Conservation (phyloP, 208 protist species). For the Borovskyia barvae region DNA sequence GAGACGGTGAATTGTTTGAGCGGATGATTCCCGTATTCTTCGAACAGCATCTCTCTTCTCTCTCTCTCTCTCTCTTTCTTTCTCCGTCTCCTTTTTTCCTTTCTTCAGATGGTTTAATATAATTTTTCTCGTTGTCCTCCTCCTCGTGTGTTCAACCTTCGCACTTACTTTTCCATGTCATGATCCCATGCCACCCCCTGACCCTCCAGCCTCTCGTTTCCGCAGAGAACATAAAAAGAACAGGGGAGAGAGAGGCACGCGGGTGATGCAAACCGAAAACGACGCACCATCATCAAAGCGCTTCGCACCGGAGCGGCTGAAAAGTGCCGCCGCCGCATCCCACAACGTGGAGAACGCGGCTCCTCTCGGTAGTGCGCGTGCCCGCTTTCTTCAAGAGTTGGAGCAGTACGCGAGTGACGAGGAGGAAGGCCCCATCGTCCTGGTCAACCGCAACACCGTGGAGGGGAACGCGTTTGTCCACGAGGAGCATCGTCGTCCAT, state of each 20-base stretch:
- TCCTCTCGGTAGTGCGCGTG: slow-evolving; percentile 12
- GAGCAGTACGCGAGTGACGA: slow-evolving; percentile 41
- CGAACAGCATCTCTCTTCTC: not conserved
- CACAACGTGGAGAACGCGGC: slow-evolving; percentile 4
- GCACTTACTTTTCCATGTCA: not conserved
- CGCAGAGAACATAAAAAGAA: not conserved
- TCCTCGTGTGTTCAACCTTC: too few species aligned
- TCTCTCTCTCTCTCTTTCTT: not conserved
- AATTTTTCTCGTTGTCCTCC: too few species aligned
- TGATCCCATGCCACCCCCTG: not conserved
- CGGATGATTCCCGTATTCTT: too few species aligned
- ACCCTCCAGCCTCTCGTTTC: not conserved
- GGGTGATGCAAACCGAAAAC: too few species aligned
- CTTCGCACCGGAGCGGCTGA: slow-evolving; percentile 3
- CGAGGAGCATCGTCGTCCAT: not conserved
- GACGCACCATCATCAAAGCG: slow-evolving; percentile 14
- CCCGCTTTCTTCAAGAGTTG: slow-evolving; percentile 30
- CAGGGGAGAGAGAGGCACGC: too few species aligned
- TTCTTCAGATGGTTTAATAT: too few species aligned
- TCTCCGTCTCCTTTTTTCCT: too few species aligned
- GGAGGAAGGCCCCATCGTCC: slow-evolving; percentile 17
- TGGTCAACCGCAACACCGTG: too few species aligned
- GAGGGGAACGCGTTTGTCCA: too few species aligned
- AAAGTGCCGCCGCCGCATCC: not conserved
- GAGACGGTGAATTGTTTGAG: too few species aligned